Percentiles rank a stretch among this genome's conserved stretches.
Conservation (phyloP, 2,329 filamentous ascomycete species). For the Hypoxylon sp. region DNA sequence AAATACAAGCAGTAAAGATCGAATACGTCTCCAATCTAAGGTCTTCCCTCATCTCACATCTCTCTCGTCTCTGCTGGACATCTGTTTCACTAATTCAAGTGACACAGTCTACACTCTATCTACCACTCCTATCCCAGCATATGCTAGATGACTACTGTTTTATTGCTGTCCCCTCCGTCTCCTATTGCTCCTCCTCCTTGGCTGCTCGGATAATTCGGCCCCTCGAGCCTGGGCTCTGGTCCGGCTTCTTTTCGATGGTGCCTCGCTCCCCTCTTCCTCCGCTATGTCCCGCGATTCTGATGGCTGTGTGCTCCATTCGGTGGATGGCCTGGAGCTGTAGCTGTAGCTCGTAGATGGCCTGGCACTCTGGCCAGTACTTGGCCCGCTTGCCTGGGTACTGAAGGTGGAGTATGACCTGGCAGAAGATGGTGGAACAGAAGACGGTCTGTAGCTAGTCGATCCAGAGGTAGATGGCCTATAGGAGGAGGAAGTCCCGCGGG, state of each 20-base stretch:
- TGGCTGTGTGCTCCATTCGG: background rate
- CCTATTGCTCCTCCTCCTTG: background rate
- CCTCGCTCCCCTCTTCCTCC: background rate
- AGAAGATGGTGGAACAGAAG: background rate
- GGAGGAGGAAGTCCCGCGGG: background rate
- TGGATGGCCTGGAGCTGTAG: background rate
- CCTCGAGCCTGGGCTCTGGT: background rate
- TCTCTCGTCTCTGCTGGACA: background rate
- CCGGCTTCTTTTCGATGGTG: background rate
- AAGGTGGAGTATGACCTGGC: background rate
- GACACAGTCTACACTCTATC: background rate
- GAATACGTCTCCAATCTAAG: constrained; percentile 5
- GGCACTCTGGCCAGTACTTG: background rate
- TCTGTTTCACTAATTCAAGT: background rate
- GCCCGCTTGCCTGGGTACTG: background rate
- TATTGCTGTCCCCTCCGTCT: background rate
- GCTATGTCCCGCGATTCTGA: background rate
- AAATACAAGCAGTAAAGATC: constrained; percentile 26
- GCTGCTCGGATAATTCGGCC: background rate
- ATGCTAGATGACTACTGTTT: background rate
- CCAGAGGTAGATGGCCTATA: background rate
- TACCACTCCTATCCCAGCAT: background rate
- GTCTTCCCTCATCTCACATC: background rate
- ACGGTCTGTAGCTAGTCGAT: background rate
- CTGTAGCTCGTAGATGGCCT: background rate